Evolutionary conservation across 2,329 filamentous ascomycete genomes (phyloP).

Genomic region (Bipolaris zeicola): DNA sequence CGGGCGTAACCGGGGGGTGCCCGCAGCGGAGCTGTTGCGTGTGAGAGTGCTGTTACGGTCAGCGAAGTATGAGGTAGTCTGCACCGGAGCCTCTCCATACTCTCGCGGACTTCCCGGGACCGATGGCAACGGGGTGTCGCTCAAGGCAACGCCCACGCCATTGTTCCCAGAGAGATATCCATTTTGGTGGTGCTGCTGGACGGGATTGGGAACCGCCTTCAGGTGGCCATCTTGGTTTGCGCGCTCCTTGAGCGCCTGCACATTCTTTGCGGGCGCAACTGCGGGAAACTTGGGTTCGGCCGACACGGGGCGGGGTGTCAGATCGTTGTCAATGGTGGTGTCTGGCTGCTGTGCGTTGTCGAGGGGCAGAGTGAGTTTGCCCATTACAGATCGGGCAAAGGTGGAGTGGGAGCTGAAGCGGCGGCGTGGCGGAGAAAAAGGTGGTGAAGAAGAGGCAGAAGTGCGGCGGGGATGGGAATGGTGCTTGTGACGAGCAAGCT

Average conservation of each 20-base stretch:
- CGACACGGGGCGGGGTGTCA: slow-evolving; percentile 24
- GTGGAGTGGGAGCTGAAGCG: slow-evolving; percentile 55
- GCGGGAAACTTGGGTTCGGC: slow-evolving; percentile 15
- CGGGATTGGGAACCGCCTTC: slow-evolving; percentile 29
- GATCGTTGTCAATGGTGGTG: slow-evolving; percentile 23
- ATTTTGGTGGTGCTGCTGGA: slow-evolving; percentile 21
- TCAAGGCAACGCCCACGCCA: slow-evolving; percentile 61
- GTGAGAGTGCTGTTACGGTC: slow-evolving; percentile 63
- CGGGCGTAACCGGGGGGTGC: slow-evolving; percentile 82
- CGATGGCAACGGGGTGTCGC: slow-evolving; percentile 68
- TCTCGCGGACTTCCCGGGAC: slow-evolving; percentile 67
- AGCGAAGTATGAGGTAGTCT: slow-evolving; percentile 22
- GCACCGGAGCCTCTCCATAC: slow-evolving; percentile 51
- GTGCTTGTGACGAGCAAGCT: slow-evolving; percentile 19
- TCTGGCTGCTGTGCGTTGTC: slow-evolving; percentile 24
- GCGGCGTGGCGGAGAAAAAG: slow-evolving; percentile 19
- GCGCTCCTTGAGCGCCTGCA: slow-evolving; percentile 31
- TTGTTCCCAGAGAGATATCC: slow-evolving; percentile 34
- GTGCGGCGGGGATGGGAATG: slow-evolving; percentile 19
- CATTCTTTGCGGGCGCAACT: slow-evolving; percentile 27
- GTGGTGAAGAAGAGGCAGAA: slow-evolving; percentile 25
- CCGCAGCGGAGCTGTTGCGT: slow-evolving; percentile 74
- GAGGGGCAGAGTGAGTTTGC: slow-evolving; percentile 41
- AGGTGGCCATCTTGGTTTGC: slow-evolving; percentile 36
- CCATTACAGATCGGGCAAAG: slow-evolving; percentile 59